Percentiles rank a stretch among this genome's conserved stretches.
Conservation (phyloP, 257 asterid genomes). For the Asclepias syriaca region DNA sequence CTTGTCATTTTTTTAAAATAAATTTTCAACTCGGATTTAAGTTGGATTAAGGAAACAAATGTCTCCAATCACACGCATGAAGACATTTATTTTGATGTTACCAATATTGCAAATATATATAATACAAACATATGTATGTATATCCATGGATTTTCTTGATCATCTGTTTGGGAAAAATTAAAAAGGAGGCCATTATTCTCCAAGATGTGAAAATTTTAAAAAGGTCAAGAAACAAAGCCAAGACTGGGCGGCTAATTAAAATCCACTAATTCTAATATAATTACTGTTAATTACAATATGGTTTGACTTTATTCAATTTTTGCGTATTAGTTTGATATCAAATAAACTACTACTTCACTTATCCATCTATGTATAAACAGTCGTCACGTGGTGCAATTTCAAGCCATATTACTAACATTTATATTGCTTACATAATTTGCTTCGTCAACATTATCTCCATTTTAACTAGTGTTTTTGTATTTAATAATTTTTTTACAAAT, state of each 20-base stretch:
- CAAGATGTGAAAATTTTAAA: background rate
- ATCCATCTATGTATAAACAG: background rate
- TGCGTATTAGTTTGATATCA: background rate
- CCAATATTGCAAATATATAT: background rate
- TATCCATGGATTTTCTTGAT: background rate
- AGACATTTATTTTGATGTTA: constrained; percentile 1
- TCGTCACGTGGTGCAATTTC: background rate
- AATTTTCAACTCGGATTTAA: background rate
- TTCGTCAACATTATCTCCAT: too few species aligned
- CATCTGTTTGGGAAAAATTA: background rate
- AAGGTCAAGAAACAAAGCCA: background rate
- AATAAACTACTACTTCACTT: too few species aligned
- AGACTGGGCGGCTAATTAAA: constrained; percentile 11
- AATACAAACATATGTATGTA: background rate
- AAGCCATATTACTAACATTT: too few species aligned
- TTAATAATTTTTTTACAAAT: too few species aligned
- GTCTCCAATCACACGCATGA: background rate
- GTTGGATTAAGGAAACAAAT: background rate
- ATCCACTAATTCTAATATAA: too few species aligned
- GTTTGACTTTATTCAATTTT: background rate
- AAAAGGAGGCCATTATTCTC: background rate
- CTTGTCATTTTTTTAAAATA: background rate
- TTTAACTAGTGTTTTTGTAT: too few species aligned
- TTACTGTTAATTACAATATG: background rate
- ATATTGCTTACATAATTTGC: background rate